These are phyloP conservation scores for Setaria italica DNA, from an alignment of 202 grass and related monocot genomes.

Conservation along the genomic window DNA sequence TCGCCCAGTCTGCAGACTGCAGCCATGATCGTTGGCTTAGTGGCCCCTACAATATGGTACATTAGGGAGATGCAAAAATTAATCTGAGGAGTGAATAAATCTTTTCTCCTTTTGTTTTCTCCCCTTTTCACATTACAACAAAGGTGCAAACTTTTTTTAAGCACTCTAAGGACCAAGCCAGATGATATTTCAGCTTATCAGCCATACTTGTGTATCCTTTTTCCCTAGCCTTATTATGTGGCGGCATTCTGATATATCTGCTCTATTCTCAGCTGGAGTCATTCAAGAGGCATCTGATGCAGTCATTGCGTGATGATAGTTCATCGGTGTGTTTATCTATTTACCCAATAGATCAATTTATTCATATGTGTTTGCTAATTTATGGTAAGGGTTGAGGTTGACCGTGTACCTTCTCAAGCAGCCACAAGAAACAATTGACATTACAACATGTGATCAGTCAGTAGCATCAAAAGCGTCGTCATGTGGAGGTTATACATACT, in stretches of 20 bases:
- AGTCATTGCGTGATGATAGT: constrained; percentile 70
- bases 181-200: constrained; percentile 11
- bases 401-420: constrained; percentile 38
- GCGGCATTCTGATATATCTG: neutral
- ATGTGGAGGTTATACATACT: constrained; percentile 57
- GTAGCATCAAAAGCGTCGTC: constrained; percentile 49
- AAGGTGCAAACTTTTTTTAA: neutral
- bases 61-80: neutral
- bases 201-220: neutral
- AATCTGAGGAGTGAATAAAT: neutral
- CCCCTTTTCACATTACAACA: neutral
- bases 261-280: constrained; percentile 71
- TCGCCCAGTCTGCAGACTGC: neutral
- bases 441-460: constrained; percentile 75
- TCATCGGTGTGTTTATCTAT: constrained; percentile 63
- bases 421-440: constrained; percentile 67
- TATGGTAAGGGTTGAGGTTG: constrained; percentile 11
- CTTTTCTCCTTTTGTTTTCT: neutral
- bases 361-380: constrained; percentile 23
- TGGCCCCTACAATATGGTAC: neutral
- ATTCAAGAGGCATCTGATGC: constrained; percentile 95
- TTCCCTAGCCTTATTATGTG: neutral
- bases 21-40: neutral
- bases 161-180: neutral
- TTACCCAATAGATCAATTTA: neutral